Evolutionary conservation across 163 green algal genomes (phyloP).

Genomic region (Scenedesmus sp.): DNA sequence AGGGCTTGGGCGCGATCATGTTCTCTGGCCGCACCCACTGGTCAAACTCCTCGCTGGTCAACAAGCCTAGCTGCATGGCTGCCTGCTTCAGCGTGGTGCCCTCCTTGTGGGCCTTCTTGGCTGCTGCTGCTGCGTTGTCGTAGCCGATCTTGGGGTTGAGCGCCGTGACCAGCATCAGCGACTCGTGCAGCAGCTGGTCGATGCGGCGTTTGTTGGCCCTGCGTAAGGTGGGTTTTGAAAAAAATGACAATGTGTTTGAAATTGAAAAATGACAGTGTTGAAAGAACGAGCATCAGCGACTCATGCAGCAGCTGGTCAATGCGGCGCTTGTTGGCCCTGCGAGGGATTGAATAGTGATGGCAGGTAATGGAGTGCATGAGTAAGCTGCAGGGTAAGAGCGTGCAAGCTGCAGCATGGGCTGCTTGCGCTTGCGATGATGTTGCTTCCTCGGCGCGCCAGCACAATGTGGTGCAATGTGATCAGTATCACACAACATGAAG

Average conservation of each 20-base stretch:
- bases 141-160: constrained; percentile 95
- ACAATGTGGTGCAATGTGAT: no score
- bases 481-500: no score
- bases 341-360: background rate
- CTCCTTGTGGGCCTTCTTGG: constrained; percentile 98
- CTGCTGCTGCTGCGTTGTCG: constrained; percentile 92
- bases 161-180: constrained; percentile 97
- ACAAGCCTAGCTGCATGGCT: constrained; percentile 82
- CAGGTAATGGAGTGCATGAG: background rate
- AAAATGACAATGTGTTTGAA: background rate
- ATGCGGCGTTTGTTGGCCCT: constrained; percentile 88
- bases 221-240: background rate
- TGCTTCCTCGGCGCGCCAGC: no score
- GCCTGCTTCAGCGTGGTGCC: constrained; percentile 94
- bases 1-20: no score
- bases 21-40: constrained; percentile 89
- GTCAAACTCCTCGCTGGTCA: constrained; percentile 92
- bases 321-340: constrained; percentile 79
- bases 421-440: background rate
- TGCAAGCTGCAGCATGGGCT: background rate
- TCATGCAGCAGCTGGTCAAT: constrained; percentile 90
- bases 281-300: constrained; percentile 95
- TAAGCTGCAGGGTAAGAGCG: background rate
- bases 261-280: background rate
- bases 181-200: constrained; percentile 85